These are phyloP conservation scores for Helicostylum pulchrum DNA, from an alignment of 192 early-diverging fungal genomes.

Conservation along the genomic window DNA sequence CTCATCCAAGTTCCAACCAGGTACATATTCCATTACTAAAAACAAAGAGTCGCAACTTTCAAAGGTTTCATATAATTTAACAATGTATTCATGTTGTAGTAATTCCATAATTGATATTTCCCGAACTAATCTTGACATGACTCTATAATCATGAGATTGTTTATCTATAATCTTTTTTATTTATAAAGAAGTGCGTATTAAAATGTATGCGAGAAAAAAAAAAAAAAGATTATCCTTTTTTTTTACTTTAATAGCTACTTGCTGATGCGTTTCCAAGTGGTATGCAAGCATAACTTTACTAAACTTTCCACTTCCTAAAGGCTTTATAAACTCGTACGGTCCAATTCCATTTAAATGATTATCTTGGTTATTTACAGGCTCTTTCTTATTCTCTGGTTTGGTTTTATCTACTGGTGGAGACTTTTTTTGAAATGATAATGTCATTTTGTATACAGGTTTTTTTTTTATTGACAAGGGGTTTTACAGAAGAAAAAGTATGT, in stretches of 20 bases:
- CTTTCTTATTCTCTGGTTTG: slow-evolving; percentile 3
- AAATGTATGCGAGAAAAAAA: not conserved
- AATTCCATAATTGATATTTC: slow-evolving; percentile 79
- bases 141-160: slow-evolving; percentile 47
- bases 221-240: not conserved
- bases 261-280: slow-evolving; percentile 48
- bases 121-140: slow-evolving; percentile 69
- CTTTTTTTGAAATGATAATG: slow-evolving; percentile 1
- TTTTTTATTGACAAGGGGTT: too few species aligned
- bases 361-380: slow-evolving; percentile 31
- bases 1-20: slow-evolving; percentile 84
- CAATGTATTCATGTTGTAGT: slow-evolving; percentile 87
- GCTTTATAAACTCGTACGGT: slow-evolving; percentile 71
- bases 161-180: slow-evolving; percentile 49
- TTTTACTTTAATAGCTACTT: slow-evolving; percentile 37
- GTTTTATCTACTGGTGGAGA: not conserved
- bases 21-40: slow-evolving; percentile 86
- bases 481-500: too few species aligned
- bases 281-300: slow-evolving; percentile 72
- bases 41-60: slow-evolving; percentile 78
- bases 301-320: slow-evolving; percentile 79
- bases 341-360: slow-evolving; percentile 43
- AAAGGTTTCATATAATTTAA: slow-evolving; percentile 79
- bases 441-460: not conserved
- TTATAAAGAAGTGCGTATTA: not conserved